These are phyloP conservation scores for Epithemia pelagica DNA, from an alignment of 108 stramenopile genomes.

Conservation along the genomic window DNA sequence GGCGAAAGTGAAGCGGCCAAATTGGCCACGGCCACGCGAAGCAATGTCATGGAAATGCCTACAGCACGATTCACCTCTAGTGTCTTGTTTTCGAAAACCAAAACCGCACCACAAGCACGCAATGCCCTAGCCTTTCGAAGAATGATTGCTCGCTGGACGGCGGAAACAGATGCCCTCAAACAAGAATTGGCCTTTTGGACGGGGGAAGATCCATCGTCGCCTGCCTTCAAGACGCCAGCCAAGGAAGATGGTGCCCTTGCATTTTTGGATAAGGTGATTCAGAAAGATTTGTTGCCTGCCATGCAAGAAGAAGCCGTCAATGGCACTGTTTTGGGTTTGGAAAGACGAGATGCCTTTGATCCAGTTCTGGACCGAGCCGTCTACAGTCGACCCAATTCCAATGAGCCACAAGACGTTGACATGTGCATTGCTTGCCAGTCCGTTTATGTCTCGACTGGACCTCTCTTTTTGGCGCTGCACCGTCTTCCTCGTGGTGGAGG, in stretches of 20 bases:
- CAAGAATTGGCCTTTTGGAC: slow-evolving; percentile 53
- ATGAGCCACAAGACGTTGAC: slow-evolving; percentile 71
- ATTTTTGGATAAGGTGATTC: slow-evolving; percentile 76
- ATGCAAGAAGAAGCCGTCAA: slow-evolving; percentile 83
- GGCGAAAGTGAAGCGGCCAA: slow-evolving; percentile 8
- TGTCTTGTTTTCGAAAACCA: slow-evolving; percentile 67
- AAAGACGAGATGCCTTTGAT: slow-evolving; percentile 78
- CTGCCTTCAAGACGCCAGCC: slow-evolving; percentile 26
- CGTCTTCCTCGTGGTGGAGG: slow-evolving; percentile 68
- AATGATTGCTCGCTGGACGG: slow-evolving; percentile 62
- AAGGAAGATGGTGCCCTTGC: slow-evolving; percentile 49
- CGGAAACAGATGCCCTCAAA: slow-evolving; percentile 42
- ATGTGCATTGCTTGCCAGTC: slow-evolving; percentile 80
- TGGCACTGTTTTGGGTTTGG: slow-evolving; percentile 70
- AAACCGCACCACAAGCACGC: slow-evolving; percentile 53
- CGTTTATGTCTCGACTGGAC: slow-evolving; percentile 63
- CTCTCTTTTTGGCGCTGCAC: slow-evolving; percentile 78
- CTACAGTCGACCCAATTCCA: slow-evolving; percentile 57
- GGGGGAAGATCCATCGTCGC: slow-evolving; percentile 64
- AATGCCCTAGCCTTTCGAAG: slow-evolving; percentile 76
- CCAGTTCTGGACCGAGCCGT: slow-evolving; percentile 61
- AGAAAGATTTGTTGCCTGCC: slow-evolving; percentile 69
- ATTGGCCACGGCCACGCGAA: slow-evolving; percentile 21
- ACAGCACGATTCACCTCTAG: slow-evolving; percentile 56
- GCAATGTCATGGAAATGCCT: slow-evolving; percentile 35